Evolutionary conservation across 306 rosid genomes (phyloP), one percentile per base, ranked within the genome.

Genomic region (Pyrus pyrifolia): DNA sequence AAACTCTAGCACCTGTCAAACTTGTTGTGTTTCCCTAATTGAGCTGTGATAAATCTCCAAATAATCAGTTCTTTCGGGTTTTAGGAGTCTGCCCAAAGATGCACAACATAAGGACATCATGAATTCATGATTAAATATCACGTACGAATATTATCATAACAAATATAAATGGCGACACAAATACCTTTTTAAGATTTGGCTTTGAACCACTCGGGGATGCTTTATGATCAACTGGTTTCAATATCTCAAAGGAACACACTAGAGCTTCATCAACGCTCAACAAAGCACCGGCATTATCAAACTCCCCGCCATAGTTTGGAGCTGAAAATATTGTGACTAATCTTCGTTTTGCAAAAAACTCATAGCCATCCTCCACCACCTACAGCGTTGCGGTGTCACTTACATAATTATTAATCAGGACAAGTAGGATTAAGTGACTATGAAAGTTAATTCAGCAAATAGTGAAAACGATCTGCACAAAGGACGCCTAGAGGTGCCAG

Each of bases 291-390:
- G 85, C 97, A 21, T 92, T 90, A 79, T 92, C 96, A 44, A 92
- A 92, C 84, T 92, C 97, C 40, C 96, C 96, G 3, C 96, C 96
- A 42, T 92, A 92, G 81, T 92, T 90, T 52, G 97, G 97, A 68
- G 97, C 97, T 67, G 97, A 92, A 83, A 90, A 92, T 81, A 92
- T 92, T 1, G 97, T 90, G 71, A 92, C 97, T 82, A 92, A 78
- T 70, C 88, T 88, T 71, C 96, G 63, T 51, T 83, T 85, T 8
- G 97, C 96, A 0, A 92, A 90, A 83, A 92, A 92, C 79, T 90
- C 96, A 25, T 93, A 93, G 65, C 96, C 97, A 63, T 93, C 97
- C 80, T 93, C 97, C 80, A 93, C 97, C 78, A 93, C 97, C 96
- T 93, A 85, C 71, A 67, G 31, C 14, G 67, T 74, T 53, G 83